Percentiles rank a stretch among this genome's conserved stretches.
phyloP scores from a whole-genome alignment of 345 rosid species.

The Passiflora organensis region DNA sequence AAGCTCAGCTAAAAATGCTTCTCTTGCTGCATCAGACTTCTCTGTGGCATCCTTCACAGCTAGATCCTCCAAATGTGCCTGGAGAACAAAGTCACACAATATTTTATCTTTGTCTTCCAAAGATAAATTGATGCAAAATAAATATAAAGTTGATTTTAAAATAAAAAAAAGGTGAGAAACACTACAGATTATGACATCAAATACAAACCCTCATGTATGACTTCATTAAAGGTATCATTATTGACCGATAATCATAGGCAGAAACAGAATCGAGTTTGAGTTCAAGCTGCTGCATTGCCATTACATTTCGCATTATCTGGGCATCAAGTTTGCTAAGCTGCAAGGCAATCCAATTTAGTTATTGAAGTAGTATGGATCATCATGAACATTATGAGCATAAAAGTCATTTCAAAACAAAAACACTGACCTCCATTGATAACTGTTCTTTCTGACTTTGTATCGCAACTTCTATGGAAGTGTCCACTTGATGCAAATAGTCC shows the following conservation, averaged over 20 bases:
- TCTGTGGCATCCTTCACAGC: slow-evolving; percentile 93
- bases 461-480: slow-evolving; percentile 70
- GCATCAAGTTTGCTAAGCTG: slow-evolving; percentile 92
- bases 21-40: slow-evolving; percentile 95
- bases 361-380: not conserved
- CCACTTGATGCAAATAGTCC: slow-evolving; percentile 63
- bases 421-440: slow-evolving; percentile 62
- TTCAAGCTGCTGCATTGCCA: slow-evolving; percentile 81
- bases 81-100: no score
- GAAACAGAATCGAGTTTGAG: slow-evolving; percentile 70
- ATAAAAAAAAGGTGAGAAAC: no score
- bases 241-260: slow-evolving; percentile 56
- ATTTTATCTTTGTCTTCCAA: no score
- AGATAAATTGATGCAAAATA: no score
- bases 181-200: slow-evolving; percentile 5
- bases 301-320: slow-evolving; percentile 55
- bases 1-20: slow-evolving; percentile 90
- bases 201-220: slow-evolving; percentile 73
- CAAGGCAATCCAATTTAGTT: slow-evolving; percentile 19
- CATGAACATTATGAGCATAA: not conserved
- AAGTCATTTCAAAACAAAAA: slow-evolving; percentile 17
- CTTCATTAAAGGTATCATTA: slow-evolving; percentile 68
- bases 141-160: no score
- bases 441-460: slow-evolving; percentile 82
- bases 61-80: slow-evolving; percentile 86